phyloP scores from a whole-genome alignment of 495 filamentous ascomycete genomes.

The Umbilicaria muhlenbergii region DNA sequence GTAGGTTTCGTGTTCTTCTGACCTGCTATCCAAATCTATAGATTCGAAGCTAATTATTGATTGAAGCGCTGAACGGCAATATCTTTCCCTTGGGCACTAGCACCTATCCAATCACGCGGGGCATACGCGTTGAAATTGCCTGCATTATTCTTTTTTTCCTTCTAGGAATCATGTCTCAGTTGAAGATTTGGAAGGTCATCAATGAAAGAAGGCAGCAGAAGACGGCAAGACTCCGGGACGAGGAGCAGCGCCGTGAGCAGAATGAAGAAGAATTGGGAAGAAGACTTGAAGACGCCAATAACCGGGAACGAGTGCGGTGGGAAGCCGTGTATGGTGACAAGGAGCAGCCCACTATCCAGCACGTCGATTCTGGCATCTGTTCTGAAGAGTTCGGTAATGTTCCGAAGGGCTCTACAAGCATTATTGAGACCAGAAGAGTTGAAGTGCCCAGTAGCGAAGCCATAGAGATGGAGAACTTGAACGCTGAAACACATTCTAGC shows the following conservation, averaged over 20 bases:
- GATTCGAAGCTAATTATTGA: background rate
- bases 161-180: slow-evolving; percentile 66
- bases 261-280: slow-evolving; percentile 55
- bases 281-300: slow-evolving; percentile 50
- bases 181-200: slow-evolving; percentile 80
- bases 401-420: slow-evolving; percentile 28
- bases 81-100: slow-evolving; percentile 59
- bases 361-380: slow-evolving; percentile 36
- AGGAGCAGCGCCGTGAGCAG: slow-evolving; percentile 43
- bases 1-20: slow-evolving; percentile 23
- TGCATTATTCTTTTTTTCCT: slow-evolving; percentile 56
- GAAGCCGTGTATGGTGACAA: slow-evolving; percentile 60
- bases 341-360: slow-evolving; percentile 13
- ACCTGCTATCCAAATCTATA: background rate
- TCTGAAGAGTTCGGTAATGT: slow-evolving; percentile 31
- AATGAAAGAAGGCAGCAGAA: slow-evolving; percentile 51
- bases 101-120: slow-evolving; percentile 76
- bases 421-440: slow-evolving; percentile 16
- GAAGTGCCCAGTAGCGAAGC: slow-evolving; percentile 15
- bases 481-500: background rate
- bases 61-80: slow-evolving; percentile 52
- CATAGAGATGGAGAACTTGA: slow-evolving; percentile 24
- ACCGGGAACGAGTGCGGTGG: slow-evolving; percentile 58
- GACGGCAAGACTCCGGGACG: slow-evolving; percentile 31
- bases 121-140: slow-evolving; percentile 75